Percentiles rank a stretch among this genome's conserved stretches.
phyloP scores from a whole-genome alignment of 306 rosid genomes.

The Oemleria cerasiformis region DNA sequence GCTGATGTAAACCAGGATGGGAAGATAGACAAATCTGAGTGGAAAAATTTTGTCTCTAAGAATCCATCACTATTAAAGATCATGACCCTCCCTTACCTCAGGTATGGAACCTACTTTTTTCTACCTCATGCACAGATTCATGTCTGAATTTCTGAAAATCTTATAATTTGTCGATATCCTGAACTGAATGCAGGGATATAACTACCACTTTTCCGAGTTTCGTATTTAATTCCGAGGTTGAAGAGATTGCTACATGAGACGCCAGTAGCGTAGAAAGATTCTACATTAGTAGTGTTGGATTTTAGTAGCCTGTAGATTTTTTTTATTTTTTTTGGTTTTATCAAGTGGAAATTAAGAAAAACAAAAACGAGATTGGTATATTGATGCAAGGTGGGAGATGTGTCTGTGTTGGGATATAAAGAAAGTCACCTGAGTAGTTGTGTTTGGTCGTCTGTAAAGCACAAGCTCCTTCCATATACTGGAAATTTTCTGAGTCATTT shows the following conservation, averaged over 20 bases:
- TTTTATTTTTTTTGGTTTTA: not conserved
- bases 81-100: slow-evolving; percentile 86
- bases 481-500: slow-evolving; percentile 1
- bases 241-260: slow-evolving; percentile 58
- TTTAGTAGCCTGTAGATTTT: not conserved
- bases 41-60: slow-evolving; percentile 63
- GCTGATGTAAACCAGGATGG: slow-evolving; percentile 89
- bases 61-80: slow-evolving; percentile 78
- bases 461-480: slow-evolving; percentile 12
- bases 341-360: not conserved
- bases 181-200: slow-evolving; percentile 66
- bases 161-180: not conserved
- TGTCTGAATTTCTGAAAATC: not conserved
- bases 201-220: slow-evolving; percentile 91
- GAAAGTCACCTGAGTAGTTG: slow-evolving; percentile 15
- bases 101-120: slow-evolving; percentile 32
- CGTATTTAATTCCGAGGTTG: slow-evolving; percentile 78
- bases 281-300: slow-evolving; percentile 21
- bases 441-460: slow-evolving; percentile 15
- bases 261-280: slow-evolving; percentile 17
- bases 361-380: not conserved
- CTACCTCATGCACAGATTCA: not conserved
- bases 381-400: not conserved
- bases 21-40: slow-evolving; percentile 71
- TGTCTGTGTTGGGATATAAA: slow-evolving; percentile 7